Evolutionary conservation across 179 eudicot genomes (phyloP), one percentile per base, ranked within the genome.

Genomic region (Vitellaria paradoxa): DNA sequence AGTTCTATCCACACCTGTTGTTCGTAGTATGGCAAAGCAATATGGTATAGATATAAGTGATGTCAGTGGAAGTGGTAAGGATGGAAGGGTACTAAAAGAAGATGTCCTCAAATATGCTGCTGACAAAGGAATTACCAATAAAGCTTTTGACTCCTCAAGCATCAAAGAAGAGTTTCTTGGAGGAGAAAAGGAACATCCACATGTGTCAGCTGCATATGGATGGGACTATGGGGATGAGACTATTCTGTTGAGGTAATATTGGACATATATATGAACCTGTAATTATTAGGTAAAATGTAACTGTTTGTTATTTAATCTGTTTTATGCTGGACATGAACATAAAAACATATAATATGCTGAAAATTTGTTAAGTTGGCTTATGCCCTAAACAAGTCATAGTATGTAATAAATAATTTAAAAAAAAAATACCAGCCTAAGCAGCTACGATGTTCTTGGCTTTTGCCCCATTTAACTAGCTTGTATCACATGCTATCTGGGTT

Each of bases 21-120:
- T 93, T 62, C 95, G 98, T 18, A 86, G 78, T 82, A 85, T 96
- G 75, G 96, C 98, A 80, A 96, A 91, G 80, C 87, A 93, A 72
- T 86, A 87, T 77, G 90, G 90, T 82, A 79, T 90, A 72, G 68
- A 91, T 82, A 55, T 93, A 65, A 81, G 81, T 68, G 89, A 91
- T 74, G 84, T 96, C 52, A 66, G 24, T 79, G 99, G 97, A 78
- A 92, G 85, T 70, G 97, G 98, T 74, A 81, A 83, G 81, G 91
- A 85, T 84, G 98, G 99, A 73, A 89, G 98, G 84, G 84, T 96
- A 62, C 59, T 82, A 40, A 91, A 82, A 85, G 99, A 92, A 88
- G 99, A 96, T 75, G 87, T 93, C 60, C 80, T 90, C 24, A 88
- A 62, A 61, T 86, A 85, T 88, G 94, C 85, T 85, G 81, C 82